phyloP scores from a whole-genome alignment of 1,284 basidiomycete genomes.

The Uromyces viciae-fabae region DNA sequence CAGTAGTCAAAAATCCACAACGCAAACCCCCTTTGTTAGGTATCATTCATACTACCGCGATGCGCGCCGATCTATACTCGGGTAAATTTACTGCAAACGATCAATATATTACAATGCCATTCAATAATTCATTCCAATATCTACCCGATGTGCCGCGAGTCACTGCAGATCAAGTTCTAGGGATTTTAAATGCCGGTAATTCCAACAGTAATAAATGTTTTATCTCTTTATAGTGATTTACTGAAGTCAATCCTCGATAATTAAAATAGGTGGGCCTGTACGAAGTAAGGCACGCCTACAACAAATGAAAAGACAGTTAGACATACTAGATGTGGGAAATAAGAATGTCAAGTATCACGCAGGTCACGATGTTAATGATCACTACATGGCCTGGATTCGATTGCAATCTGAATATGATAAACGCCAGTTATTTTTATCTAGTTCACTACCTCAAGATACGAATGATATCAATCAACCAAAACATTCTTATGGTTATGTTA shows the following conservation, averaged over 20 bases:
- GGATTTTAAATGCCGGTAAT: conserved; percentile 49
- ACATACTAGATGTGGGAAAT: not conserved
- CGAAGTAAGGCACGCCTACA: not conserved
- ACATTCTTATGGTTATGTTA: conserved; percentile 49
- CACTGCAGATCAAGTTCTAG: conserved; percentile 47
- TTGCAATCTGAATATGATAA: conserved; percentile 6
- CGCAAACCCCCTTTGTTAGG: conserved; percentile 44
- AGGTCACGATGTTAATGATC: conserved; percentile 26
- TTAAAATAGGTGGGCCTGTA: conserved; percentile 13
- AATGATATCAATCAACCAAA: not conserved
- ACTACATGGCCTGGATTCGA: conserved; percentile 21
- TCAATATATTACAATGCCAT: conserved; percentile 62
- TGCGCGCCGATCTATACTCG: conserved; percentile 52
- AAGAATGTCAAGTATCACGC: conserved; percentile 25
- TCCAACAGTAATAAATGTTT: not conserved
- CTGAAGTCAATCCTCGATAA: not conserved
- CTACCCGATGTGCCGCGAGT: conserved; percentile 46
- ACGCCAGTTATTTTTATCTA: not conserved
- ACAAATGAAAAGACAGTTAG: not conserved
- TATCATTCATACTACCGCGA: conserved; percentile 51
- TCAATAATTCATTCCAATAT: conserved; percentile 62
- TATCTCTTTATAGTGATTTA: not conserved
- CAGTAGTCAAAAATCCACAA: conserved; percentile 44
- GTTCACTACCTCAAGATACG: not conserved
- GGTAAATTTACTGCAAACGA: conserved; percentile 52